phyloP scores from a whole-genome alignment of 2,329 filamentous ascomycete species.

The Botryotinia calthae region DNA sequence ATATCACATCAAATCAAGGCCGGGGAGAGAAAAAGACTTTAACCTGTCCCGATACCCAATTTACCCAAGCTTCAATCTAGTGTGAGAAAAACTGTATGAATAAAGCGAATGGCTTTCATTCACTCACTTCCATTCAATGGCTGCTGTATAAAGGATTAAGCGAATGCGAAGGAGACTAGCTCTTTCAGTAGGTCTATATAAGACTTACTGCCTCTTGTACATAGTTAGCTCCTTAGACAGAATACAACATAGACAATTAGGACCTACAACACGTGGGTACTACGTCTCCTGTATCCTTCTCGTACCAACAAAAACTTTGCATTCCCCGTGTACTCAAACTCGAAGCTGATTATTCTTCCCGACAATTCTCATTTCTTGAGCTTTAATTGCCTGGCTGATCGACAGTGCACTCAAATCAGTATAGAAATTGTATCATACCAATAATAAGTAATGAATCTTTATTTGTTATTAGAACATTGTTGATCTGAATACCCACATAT shows the following conservation, averaged over 20 bases:
- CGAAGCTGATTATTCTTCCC: not conserved
- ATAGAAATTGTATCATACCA: not conserved
- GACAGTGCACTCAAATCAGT: no score
- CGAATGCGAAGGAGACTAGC: no score
- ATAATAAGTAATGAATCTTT: not conserved
- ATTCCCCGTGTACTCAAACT: not conserved
- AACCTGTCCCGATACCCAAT: fast-evolving
- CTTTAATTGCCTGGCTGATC: not conserved
- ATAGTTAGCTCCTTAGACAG: no score
- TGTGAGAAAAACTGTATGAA: fast-evolving
- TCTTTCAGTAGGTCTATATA: no score
- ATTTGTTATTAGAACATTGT: not conserved
- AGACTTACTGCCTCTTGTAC: no score
- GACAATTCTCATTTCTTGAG: not conserved
- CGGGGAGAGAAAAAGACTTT: not conserved
- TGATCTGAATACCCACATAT: not conserved
- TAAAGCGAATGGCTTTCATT: no score
- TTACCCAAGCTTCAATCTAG: not conserved
- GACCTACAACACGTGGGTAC: no score
- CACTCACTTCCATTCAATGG: no score
- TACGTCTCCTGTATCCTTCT: no score
- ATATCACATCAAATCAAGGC: not conserved
- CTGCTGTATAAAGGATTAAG: no score
- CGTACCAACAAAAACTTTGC: fast-evolving
- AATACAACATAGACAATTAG: no score